Evolutionary conservation across 208 protist species (phyloP), one percentile per base, ranked within the genome.

Genomic region (Leishmania arabica): DNA sequence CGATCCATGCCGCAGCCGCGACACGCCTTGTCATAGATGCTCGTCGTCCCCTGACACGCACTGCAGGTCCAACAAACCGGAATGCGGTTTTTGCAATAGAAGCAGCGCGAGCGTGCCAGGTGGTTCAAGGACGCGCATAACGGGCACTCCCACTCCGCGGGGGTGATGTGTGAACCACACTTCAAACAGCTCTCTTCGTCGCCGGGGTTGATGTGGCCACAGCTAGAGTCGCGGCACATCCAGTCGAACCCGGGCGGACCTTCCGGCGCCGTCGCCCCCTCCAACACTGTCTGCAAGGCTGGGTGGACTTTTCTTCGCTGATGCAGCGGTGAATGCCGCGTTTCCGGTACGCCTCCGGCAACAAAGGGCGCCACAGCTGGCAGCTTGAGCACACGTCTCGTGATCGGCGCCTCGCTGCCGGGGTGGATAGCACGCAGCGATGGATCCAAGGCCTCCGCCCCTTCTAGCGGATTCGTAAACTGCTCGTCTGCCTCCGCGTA

Each of bases 181-280:
- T 84, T 76, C 37, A 88, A 62, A 65, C 94, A 97, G 21, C 49
- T 78, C 45, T 96, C 92, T 71, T 96, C 92, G 66, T 97, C 94
- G 17, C 92, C 94, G 5, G 93, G 79, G 75, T 96, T 96, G 49
- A 95, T 88, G 42, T 91, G 86, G 0, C 85, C 90, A 77, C 94
- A 97, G 47, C 54, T 83, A 8, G 72, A 42, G 21, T 86, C 83
- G 42, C 94, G 86, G 83, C 94, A 97, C 92, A 96, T 96, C 93
- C 94, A 97, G 84, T 97, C 94, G 77, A 95, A 95, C 34, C 92
- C 92, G 1, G 92, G 92, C 37, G 92, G 92, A 2, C 93, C 91
- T 5, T 80, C 47, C 6, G 91, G 89, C 21, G 65, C 74, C 4
- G 53, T 65, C 34, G n/a, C 34, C 47, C 53, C 80, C 51, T 83